phyloP scores from a whole-genome alignment of 768 basidiomycete genomes.

The Grammothele lineata region DNA sequence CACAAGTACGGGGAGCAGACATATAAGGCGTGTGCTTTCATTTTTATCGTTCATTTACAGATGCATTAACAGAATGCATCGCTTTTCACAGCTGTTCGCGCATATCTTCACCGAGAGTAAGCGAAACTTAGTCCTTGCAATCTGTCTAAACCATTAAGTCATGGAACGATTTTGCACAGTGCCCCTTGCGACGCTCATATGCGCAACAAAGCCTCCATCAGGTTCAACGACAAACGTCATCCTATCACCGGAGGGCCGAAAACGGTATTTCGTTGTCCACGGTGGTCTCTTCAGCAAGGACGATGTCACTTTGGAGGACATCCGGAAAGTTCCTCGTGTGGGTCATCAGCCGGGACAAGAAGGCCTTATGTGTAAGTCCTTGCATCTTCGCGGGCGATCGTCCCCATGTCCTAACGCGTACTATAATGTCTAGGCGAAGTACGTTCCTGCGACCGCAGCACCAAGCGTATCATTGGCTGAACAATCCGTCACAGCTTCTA shows the following conservation, averaged over 20 bases:
- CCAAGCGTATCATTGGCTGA: constrained; percentile 1
- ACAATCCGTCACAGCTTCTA: constrained; percentile 50
- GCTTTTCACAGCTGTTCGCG: constrained; percentile 89
- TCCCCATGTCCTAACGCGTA: too few relatives aligned
- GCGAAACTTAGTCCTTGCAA: too few relatives aligned
- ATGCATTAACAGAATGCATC: constrained; percentile 24
- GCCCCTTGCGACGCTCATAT: constrained; percentile 84
- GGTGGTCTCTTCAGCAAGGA: constrained; percentile 96
- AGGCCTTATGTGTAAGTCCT: constrained; percentile 85
- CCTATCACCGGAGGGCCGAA: constrained; percentile 74
- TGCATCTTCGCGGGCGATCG: too few relatives aligned
- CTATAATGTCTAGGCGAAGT: constrained; percentile 53
- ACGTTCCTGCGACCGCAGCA: constrained; percentile 18
- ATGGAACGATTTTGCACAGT: constrained; percentile 41
- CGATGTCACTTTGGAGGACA: constrained; percentile 89
- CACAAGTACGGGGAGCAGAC: constrained; percentile 96
- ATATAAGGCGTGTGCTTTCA: constrained; percentile 60
- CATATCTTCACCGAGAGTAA: constrained; percentile 88
- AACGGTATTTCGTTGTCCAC: constrained; percentile 93
- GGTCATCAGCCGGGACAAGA: constrained; percentile 91
- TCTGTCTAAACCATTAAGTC: too few relatives aligned
- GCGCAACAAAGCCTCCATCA: constrained; percentile 57
- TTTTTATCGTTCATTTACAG: background rate
- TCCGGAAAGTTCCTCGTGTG: constrained; percentile 82
- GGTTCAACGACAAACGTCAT: constrained; percentile 47